These are phyloP conservation scores for Diutina neorugosa DNA, from an alignment of 1,139 yeast genomes.

Conservation along the genomic window DNA sequence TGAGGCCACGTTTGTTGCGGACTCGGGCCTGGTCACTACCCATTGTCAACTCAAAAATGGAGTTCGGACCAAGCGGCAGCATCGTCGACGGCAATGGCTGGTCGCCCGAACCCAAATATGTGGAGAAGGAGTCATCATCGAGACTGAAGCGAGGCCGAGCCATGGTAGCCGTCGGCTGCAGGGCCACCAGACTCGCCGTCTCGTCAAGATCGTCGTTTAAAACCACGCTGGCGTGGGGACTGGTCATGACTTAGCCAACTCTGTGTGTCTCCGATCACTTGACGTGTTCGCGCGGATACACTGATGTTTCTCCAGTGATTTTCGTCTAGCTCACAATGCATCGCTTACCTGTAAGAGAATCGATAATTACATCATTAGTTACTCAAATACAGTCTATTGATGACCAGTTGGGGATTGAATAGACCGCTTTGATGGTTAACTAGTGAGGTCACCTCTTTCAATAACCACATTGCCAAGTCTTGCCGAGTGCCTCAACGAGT, in stretches of 20 bases:
- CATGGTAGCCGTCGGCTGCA: background rate
- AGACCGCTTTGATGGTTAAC: background rate
- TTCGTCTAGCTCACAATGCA: background rate
- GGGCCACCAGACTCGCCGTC: background rate
- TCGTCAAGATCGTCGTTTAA: slow-evolving; percentile 2
- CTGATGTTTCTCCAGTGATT: background rate
- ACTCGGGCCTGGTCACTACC: slow-evolving; percentile 39
- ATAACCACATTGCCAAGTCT: background rate
- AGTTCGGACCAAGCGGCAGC: slow-evolving; percentile 64
- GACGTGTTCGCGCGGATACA: slow-evolving; percentile 2
- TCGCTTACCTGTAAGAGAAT: background rate
- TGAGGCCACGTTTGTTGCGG: slow-evolving; percentile 20
- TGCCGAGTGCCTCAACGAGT: background rate
- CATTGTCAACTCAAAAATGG: slow-evolving; percentile 62
- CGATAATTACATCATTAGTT: background rate
- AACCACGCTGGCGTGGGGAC: slow-evolving; percentile 4
- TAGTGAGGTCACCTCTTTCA: background rate
- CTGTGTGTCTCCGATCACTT: background rate
- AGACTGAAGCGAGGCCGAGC: background rate
- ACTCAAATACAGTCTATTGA: background rate
- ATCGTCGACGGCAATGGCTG: background rate
- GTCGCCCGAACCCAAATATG: background rate
- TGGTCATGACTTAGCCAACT: background rate
- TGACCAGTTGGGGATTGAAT: background rate
- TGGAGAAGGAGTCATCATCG: slow-evolving; percentile 1